Evolutionary conservation across 106 monocot genomes (phyloP), one percentile per base, ranked within the genome.

Genomic region (Apostasia ramifera): DNA sequence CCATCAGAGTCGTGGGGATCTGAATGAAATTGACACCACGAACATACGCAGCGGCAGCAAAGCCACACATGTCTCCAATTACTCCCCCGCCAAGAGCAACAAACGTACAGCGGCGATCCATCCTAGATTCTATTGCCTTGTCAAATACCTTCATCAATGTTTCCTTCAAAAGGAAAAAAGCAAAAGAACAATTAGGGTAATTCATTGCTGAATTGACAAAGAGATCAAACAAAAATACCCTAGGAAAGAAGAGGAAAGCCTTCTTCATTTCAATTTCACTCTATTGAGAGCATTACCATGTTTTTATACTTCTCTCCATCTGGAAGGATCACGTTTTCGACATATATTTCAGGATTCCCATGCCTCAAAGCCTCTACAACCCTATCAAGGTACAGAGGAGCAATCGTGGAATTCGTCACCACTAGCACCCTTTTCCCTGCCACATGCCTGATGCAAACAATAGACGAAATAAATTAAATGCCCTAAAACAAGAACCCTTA

Each of bases 1-100:
- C 93, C 98, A 99, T 99, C 43, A 90, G 74, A 61, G 98, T 99
- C 47, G 98, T 93, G 1, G 93, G 98, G 55, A 99, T 93, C 71
- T 99, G 98, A 83, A 99, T 90, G 67, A 93, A 93, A 72, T 93
- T 99, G 15, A 99, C 98, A 53, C 92, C 98, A n/a, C 93, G 93
- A 55, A 99, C 84, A 66, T 80, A 99, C 0, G 98, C 66, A 47
- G 98, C 93, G 1, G 98, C 98, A 9, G 98, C 98, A 78, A 93
- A 99, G 39, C 98, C 98, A 72, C 98, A 93, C 93, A 99, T 90
- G 61, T 99, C 98, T 0, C 98, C 98, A 58, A 93, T 99, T 45
- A 99, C 98, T 67, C 98, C 93, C 47, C 98, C 93, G 14, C 98
- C 98, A 59, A 99, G 90, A 5, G 98, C 98, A 39, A 99, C 90